phyloP scores from a whole-genome alignment of 495 filamentous ascomycete genomes.

The Xanthoparmelia taractica region DNA sequence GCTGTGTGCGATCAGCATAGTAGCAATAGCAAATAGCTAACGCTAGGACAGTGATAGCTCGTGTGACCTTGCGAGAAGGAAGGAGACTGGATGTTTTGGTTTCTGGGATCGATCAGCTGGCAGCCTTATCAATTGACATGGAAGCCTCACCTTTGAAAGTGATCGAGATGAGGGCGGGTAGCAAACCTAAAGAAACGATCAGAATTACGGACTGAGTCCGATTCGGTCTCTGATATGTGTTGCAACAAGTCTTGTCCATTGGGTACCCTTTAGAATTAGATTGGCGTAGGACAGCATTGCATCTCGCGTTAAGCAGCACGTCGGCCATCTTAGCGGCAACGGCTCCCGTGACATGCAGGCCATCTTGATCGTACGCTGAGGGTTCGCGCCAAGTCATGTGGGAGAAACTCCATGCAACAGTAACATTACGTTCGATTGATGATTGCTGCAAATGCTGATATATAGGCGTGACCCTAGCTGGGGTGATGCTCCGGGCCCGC shows the following conservation, averaged over 20 bases:
- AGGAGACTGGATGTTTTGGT: slow-evolving; percentile 16
- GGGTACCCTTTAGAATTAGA: slow-evolving; percentile 32
- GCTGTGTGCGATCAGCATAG: slow-evolving; percentile 47
- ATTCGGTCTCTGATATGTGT: slow-evolving; percentile 32
- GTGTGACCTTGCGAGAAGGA: slow-evolving; percentile 22
- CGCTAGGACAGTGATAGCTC: slow-evolving; percentile 32
- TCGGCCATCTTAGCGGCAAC: slow-evolving; percentile 46
- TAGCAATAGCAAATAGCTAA: slow-evolving; percentile 44
- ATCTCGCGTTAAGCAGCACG: slow-evolving; percentile 49
- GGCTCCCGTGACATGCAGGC: slow-evolving; percentile 45
- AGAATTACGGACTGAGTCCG: slow-evolving; percentile 32
- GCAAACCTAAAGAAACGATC: slow-evolving; percentile 27
- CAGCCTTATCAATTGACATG: background rate
- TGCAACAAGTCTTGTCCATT: slow-evolving; percentile 53
- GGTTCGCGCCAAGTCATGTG: slow-evolving; percentile 35
- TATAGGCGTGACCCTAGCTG: slow-evolving; percentile 45
- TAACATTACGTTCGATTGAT: slow-evolving; percentile 34
- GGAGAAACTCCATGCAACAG: slow-evolving; percentile 47
- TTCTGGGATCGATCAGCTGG: slow-evolving; percentile 1
- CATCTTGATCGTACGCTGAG: slow-evolving; percentile 39
- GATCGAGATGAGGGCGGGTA: slow-evolving; percentile 26
- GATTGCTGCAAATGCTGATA: slow-evolving; percentile 47
- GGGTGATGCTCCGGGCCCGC: slow-evolving; percentile 42
- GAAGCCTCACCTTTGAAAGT: background rate
- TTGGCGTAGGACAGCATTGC: slow-evolving; percentile 41